Conservation (phyloP, 2,329 filamentous ascomycete species). For the Stagonosporopsis rhizophila region DNA sequence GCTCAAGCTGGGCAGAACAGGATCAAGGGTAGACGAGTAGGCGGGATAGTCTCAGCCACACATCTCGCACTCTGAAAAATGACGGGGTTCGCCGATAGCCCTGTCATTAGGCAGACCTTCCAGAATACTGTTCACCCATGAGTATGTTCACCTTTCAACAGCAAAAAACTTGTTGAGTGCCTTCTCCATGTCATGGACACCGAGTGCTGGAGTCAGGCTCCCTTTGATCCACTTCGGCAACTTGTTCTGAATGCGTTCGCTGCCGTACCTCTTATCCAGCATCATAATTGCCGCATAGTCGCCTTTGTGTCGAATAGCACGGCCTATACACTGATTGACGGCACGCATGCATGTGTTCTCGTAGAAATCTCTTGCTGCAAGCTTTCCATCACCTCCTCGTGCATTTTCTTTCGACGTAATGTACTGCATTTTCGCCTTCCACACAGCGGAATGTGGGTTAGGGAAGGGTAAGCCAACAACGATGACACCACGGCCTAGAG, state of each 20-base stretch:
- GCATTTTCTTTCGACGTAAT: slow-evolving; percentile 69
- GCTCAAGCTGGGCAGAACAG: no score
- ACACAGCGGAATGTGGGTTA: slow-evolving; percentile 86
- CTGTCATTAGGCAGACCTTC: not conserved
- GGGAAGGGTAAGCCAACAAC: slow-evolving; percentile 94
- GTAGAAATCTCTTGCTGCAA: slow-evolving; percentile 77
- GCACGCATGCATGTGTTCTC: slow-evolving; percentile 96
- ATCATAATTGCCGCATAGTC: slow-evolving; percentile 94
- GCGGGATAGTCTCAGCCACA: not conserved
- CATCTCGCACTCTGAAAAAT: not conserved
- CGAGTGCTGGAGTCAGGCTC: slow-evolving; percentile 60
- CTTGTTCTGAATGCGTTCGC: slow-evolving; percentile 75
- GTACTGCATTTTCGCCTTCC: slow-evolving; percentile 90
- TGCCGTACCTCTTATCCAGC: slow-evolving; percentile 80
- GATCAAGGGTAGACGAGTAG: not conserved
- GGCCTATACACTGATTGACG: slow-evolving; percentile 94
- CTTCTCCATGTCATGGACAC: slow-evolving; percentile 54
- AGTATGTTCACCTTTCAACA: slow-evolving; percentile 27
- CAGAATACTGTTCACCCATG: not conserved
- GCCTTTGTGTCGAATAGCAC: slow-evolving; percentile 84
- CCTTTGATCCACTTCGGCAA: slow-evolving; percentile 87
- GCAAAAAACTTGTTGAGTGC: slow-evolving; percentile 49
- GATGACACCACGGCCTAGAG: slow-evolving; percentile 84
- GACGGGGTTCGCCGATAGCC: not conserved
- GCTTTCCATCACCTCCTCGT: slow-evolving; percentile 49